Base-by-base conservation (phyloP, 345 rosid species). In the Dipteronia dyeriana region DNA sequence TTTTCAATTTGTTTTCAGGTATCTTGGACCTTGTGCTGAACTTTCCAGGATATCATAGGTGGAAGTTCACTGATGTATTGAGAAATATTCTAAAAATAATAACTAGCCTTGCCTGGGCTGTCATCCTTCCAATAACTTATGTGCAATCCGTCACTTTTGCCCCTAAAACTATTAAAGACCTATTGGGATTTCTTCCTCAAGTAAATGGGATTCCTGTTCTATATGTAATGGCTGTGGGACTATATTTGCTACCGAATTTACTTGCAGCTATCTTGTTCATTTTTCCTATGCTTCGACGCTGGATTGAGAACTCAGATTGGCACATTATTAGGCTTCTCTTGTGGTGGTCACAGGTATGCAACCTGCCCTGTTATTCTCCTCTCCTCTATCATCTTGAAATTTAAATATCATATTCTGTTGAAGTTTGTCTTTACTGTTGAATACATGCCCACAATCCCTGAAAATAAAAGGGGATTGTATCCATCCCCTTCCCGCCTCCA, bases 301-400 rank as follows among this genome's bases (percentile, higher is more conserved):
- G 96, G 94, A 96, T 96, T 81, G 99, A 96, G 85, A 94, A 90
- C 87, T 96, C 98, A 68, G 97, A 94, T 85, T 94, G 98, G 98
- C 91, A 86, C 81, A 84, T 94, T 67, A 73, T 96, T 78, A 86
- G 98, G 83, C 77, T 96, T 65, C 98, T 96, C 29, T 76, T 96
- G 82, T 94, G 99, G 99, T 96, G 98, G 99, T 92, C 99, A 70
- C 99, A 96, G 97, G 98, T 94, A 90, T 49, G 70, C 70, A 29
- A 57, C 9, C 45, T 45, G 5, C 41, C 22, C 23, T 54, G 39
- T 6, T 75, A 72, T 41, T 66, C n/a, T 71, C 59, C 57, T 59
- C 54, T 66, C 76, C 63, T 73, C 38, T 38, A 26, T 71, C 6
- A 26, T 39, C 17, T 59, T 51, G 38, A 62, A 26, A 47, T 54